These are phyloP conservation scores for Microbotryum intermedium DNA, from an alignment of 1,284 basidiomycete species.

Conservation along the genomic window DNA sequence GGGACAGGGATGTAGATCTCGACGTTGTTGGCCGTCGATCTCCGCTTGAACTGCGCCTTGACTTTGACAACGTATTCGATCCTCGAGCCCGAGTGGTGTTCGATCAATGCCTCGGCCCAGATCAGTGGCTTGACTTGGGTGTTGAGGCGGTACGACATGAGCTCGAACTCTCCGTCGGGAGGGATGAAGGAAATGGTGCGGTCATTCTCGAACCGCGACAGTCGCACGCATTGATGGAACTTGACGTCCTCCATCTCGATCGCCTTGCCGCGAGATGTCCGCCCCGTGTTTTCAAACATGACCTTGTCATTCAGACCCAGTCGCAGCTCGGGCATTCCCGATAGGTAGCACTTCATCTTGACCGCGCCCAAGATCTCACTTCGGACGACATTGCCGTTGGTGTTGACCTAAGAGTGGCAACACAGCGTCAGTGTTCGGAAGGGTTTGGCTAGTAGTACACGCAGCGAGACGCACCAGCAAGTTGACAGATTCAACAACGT, in stretches of 20 bases:
- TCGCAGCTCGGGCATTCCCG: conserved; percentile 95
- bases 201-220: conserved; percentile 98
- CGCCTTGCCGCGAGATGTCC: conserved; percentile 89
- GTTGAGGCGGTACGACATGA: conserved; percentile 93
- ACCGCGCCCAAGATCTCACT: conserved; percentile 95
- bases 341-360: conserved; percentile 99
- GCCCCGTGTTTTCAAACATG: conserved; percentile 96
- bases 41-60: conserved; percentile 94
- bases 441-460: not conserved
- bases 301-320: conserved; percentile 98
- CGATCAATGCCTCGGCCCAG: conserved; percentile 96
- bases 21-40: conserved; percentile 95
- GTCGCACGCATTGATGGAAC: conserved; percentile 99
- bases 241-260: conserved; percentile 99
- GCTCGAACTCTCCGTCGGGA: conserved; percentile 96
- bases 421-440: not conserved
- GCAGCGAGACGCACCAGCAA: conserved; percentile 57
- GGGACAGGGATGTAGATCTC: conserved; percentile 97
- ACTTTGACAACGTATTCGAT: conserved; percentile 99
- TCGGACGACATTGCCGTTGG: conserved; percentile 91
- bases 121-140: conserved; percentile 96
- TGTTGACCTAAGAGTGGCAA: conserved; percentile 63
- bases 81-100: conserved; percentile 83
- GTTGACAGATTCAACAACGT: conserved; percentile 97
- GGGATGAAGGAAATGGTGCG: conserved; percentile 98